These are phyloP conservation scores for Acrocalymma vagum DNA, from an alignment of 2,329 filamentous ascomycete genomes.

Conservation along the genomic window DNA sequence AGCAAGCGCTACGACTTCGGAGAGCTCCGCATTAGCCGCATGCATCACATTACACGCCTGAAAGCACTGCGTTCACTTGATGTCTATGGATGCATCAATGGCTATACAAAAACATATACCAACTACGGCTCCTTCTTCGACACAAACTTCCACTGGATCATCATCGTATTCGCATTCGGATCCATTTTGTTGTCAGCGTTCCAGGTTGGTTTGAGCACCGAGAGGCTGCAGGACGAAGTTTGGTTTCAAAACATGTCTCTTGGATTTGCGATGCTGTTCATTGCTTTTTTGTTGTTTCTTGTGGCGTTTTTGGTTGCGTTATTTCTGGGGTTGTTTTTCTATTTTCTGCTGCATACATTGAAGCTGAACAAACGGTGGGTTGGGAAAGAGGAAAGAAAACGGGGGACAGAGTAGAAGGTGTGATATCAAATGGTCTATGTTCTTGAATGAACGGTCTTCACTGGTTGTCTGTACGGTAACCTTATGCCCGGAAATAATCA, in stretches of 20 bases:
- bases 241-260: constrained; percentile 14
- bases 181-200: constrained; percentile 18
- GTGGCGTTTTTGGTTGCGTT: no score
- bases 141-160: constrained; percentile 17
- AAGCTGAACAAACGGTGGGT: no score
- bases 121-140: constrained; percentile 18
- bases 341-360: no score
- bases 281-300: no score
- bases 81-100: constrained; percentile 6
- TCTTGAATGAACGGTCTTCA: no score
- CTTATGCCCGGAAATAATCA: no score
- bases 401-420: no score
- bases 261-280: constrained; percentile 9
- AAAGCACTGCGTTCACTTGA: constrained; percentile 5
- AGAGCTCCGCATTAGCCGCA: constrained; percentile 52
- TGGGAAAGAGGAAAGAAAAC: no score
- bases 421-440: no score
- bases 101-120: constrained; percentile 10
- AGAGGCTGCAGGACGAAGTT: constrained; percentile 9
- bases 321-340: not conserved
- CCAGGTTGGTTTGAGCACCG: constrained; percentile 21
- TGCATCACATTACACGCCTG: constrained; percentile 43
- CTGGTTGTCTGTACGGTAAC: no score
- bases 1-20: constrained; percentile 52
- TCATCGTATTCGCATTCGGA: constrained; percentile 12